These are phyloP conservation scores for Rhizoclosmatium globosum DNA, from an alignment of 192 early-diverging fungal genomes.

Conservation along the genomic window DNA sequence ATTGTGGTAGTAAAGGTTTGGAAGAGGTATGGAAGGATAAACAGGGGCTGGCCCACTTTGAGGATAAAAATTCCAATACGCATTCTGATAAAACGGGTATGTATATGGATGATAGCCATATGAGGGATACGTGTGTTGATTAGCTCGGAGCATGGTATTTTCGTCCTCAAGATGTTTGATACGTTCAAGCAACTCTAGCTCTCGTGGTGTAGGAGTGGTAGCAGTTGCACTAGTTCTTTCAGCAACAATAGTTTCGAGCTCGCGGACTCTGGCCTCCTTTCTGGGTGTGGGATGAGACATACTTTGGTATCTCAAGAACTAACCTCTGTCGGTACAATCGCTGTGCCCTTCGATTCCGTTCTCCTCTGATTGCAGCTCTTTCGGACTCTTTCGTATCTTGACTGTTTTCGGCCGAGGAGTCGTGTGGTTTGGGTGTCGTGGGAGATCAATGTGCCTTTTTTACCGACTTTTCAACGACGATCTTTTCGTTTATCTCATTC, in stretches of 20 bases:
- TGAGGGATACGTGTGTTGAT: neutral
- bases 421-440: no score
- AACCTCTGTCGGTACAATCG: neutral
- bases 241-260: neutral
- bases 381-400: neutral
- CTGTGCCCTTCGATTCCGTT: neutral
- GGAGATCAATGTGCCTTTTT: no score
- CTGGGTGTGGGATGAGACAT: neutral
- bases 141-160: neutral
- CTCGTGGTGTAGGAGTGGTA: neutral
- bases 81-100: neutral
- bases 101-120: neutral
- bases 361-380: neutral
- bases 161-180: neutral
- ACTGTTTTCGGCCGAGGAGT: no score
- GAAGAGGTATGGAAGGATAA: no score
- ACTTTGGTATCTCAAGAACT: neutral
- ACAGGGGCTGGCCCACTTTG: neutral
- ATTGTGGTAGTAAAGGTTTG: no score
- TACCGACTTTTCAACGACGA: no score
- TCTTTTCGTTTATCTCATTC: no score
- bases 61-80: neutral
- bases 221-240: neutral
- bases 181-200: neutral
- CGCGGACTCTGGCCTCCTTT: neutral